Percentiles rank a stretch among this genome's conserved stretches.
Evolutionary conservation across 2,329 filamentous ascomycete species (phyloP).

Genomic region (Colletotrichum sp.): DNA sequence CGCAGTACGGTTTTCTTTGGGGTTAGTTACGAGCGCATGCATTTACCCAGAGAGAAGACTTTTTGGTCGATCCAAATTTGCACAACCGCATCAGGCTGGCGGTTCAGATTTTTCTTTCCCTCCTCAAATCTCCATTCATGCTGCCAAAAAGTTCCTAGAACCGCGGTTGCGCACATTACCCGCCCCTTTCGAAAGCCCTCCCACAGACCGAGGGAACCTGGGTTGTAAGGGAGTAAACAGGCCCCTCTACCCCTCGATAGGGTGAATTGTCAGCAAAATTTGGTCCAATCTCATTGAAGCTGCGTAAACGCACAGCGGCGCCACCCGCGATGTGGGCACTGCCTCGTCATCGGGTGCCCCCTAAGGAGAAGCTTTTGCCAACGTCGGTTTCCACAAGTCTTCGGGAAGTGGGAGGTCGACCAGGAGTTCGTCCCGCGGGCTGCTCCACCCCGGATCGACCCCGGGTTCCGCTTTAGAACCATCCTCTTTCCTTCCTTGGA

Average conservation of each 20-base stretch:
- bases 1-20: not conserved
- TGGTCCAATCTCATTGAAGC: slow-evolving; percentile 10
- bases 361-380: not conserved
- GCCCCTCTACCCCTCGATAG: not conserved
- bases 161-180: not conserved
- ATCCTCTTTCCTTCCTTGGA: not conserved
- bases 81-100: not conserved
- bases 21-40: not conserved
- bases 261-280: not conserved
- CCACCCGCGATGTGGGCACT: not conserved
- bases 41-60: not conserved
- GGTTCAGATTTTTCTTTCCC: not conserved
- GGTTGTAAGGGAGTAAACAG: not conserved
- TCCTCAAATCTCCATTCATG: not conserved
- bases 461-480: not conserved
- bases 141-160: not conserved
- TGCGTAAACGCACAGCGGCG: slow-evolving; percentile 1
- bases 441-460: not conserved
- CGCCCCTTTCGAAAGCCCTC: not conserved
- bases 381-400: not conserved
- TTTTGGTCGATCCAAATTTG: not conserved
- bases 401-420: slow-evolving; percentile 5
- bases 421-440: not conserved
- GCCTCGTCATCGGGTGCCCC: slow-evolving; percentile 5
- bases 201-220: slow-evolving; percentile 6